Base-by-base conservation (phyloP, 2,329 filamentous ascomycete genomes). In the Lachnellula subtilissima region DNA sequence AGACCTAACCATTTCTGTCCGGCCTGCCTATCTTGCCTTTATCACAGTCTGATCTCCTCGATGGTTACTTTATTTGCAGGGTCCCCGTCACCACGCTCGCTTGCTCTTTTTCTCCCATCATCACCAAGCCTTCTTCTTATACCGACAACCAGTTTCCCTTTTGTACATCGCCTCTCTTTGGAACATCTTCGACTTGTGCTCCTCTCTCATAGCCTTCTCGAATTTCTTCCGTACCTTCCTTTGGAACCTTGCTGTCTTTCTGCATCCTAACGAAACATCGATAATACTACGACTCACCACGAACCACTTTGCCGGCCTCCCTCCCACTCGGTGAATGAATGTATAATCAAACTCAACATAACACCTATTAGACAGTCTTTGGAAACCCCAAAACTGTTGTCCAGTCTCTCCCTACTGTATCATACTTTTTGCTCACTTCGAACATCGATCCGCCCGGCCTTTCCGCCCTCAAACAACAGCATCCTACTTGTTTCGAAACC, bases 391-490 rank as follows among this genome's bases (percentile, higher is more conserved):
- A 67, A 68, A 65, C 69, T 67, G 68, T 67, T 66, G 67, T 68
- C 62, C 65, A 69, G 67, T 70, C 71, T 67, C 67, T 73, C 71
- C 64, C 67, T 72, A 55, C 48, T 58, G 36, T 53, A 56, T 40
- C 48, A 49, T 39, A 36, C 15, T 59, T 63, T 64, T 46, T 36
- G 60, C 57, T 43, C 53, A 42, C 48, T 48, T 55, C 49, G 45
- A 60, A 51, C 53, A 56, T 51, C 57, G 45, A 62, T 57, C 49
- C 52, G 60, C 53, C 52, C 45, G 58, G 46, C 53, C 52, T 40
- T 22, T 40, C 37, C 35, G 22, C 14, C 14, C 45, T 37, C 28
- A 46, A 25, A 17, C 54, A 61, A 51, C 54, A 51, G 43, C 28
- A 57, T 56, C 54, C 43, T 50, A 28, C 45, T 48, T 50, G 54